Percentiles rank a stretch among this genome's conserved stretches.
Evolutionary conservation across 192 early-diverging fungal species (phyloP).

Genomic region (Entomortierella parvispora): DNA sequence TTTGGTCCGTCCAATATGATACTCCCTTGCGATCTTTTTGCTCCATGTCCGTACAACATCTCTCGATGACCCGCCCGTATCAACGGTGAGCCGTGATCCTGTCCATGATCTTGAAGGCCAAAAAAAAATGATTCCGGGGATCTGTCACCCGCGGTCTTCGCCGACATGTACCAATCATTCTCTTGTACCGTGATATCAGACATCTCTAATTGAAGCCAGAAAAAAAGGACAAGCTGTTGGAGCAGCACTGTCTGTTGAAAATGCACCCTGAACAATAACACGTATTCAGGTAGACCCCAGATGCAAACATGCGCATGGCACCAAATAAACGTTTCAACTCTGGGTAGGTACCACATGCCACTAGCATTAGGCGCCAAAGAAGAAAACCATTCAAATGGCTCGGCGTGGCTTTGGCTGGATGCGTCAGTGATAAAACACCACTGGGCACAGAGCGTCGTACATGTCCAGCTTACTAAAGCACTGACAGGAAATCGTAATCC

Average conservation of each 20-base stretch:
- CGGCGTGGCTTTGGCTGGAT: constrained; percentile 35
- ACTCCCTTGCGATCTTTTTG: constrained; percentile 11
- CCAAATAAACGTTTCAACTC: constrained; percentile 23
- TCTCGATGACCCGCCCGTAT: constrained; percentile 20
- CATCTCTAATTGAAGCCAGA: constrained; percentile 14
- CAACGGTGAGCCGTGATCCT: constrained; percentile 22
- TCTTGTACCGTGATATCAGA: constrained; percentile 4
- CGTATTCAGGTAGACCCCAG: constrained; percentile 12
- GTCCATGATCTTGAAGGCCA: constrained; percentile 17
- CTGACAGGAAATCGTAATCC: constrained; percentile 5
- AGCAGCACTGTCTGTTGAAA: neutral
- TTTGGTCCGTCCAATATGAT: constrained; percentile 24
- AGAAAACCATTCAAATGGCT: constrained; percentile 36
- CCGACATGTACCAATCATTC: constrained; percentile 8
- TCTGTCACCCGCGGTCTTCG: constrained; percentile 7
- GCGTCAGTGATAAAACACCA: constrained; percentile 37
- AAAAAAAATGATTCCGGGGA: constrained; percentile 26
- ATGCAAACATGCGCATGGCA: constrained; percentile 24
- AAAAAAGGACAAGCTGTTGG: constrained; percentile 11
- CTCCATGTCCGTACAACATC: constrained; percentile 12
- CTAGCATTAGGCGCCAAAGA: constrained; percentile 37
- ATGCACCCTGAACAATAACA: constrained; percentile 1
- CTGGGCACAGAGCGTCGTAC: constrained; percentile 32
- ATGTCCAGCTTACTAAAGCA: constrained; percentile 15
- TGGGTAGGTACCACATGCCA: constrained; percentile 22